Evolutionary conservation across 1,284 basidiomycete genomes (phyloP), one percentile per base, ranked within the genome.

Genomic region (Gastroboletus turbinatus): DNA sequence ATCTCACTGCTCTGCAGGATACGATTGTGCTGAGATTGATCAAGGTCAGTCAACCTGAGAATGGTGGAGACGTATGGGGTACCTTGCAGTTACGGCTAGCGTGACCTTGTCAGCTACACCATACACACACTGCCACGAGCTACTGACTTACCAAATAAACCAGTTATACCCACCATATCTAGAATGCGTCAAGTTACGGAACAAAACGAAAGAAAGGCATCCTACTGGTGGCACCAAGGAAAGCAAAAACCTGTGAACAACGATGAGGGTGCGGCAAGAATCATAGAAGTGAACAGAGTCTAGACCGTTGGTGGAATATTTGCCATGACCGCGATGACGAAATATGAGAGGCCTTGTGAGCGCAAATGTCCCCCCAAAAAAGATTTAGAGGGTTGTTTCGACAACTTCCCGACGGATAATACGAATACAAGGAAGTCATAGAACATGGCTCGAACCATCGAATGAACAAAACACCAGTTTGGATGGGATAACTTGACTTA

Each of bases 351-450:
- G 14, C 39, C 13, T 46, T 49, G 47, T 29, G 47, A 46, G 14
- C 47, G 27, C 11, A 49, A 27, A 21, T 11, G 40, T 21, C 11
- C n/a, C 9, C 4, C n/a, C n/a, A 49, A 27, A 13, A 17, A 0
- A 21, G 38, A 45, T 29, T 21, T 14, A 16, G 47, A 19, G 4
- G 11, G 35, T 7, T 54, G 23, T 33, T 33, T 35, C n/a, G 51
- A 53, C 17, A 53, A 8, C 14, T 21, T 27, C 17, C 53, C 16
- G 29, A 54, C 42, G n/a, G 35, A 53, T 27, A 53, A 21, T 27
- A n/a, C 7, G n/a, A 53, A 32, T 13, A 53, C 30, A 11, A 54
- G 5, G 29, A 54, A 27, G 16, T 53, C 52, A 35, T 53, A 53
- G 6, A 9, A 25, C 52, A 42, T 23, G 38, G 52, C 52, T 53